A percentile compares a stretch with the other conserved stretches of the same genome.
Evolutionary conservation across 2,329 filamentous ascomycete genomes (phyloP).

Genomic region (Fusarium phyllophilum): DNA sequence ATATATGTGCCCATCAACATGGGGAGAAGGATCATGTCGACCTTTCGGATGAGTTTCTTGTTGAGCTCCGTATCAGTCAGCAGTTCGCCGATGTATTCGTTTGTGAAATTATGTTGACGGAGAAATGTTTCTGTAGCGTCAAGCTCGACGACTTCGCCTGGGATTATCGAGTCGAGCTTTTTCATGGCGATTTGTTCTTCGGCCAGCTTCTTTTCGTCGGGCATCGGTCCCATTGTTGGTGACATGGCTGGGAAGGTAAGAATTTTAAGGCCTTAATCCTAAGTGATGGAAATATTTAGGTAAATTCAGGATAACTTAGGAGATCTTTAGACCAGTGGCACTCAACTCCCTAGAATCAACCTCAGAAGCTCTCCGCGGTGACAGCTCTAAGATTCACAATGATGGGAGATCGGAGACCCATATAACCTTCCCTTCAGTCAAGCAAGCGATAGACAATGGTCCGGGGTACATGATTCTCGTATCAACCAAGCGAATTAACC

Average conservation of each 20-base stretch:
- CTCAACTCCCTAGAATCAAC: no score
- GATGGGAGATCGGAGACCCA: neutral
- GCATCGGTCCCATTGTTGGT: neutral
- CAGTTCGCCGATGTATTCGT: slow-evolving; percentile 35
- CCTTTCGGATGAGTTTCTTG: slow-evolving; percentile 49
- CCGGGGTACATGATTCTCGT: neutral
- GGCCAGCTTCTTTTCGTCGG: neutral
- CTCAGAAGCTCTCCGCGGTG: neutral
- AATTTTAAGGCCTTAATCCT: rapidly evolving
- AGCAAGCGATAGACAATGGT: neutral
- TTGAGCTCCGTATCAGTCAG: slow-evolving; percentile 21
- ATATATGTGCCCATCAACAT: slow-evolving; percentile 60
- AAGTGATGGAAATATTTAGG: rapidly evolving
- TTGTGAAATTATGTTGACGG: slow-evolving; percentile 33
- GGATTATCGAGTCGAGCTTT: slow-evolving; percentile 26
- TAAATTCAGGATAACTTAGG: neutral
- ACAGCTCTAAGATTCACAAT: no score
- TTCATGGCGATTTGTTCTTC: slow-evolving; percentile 28
- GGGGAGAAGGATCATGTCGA: slow-evolving; percentile 61
- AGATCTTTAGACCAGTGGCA: neutral
- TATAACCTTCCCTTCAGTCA: neutral
- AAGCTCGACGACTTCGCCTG: slow-evolving; percentile 28
- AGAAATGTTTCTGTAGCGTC: slow-evolving; percentile 36
- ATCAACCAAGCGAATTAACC: neutral
- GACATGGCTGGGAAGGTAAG: neutral